Base-by-base conservation (phyloP, 2,329 filamentous ascomycete species). In the Penicillium sp. region DNA sequence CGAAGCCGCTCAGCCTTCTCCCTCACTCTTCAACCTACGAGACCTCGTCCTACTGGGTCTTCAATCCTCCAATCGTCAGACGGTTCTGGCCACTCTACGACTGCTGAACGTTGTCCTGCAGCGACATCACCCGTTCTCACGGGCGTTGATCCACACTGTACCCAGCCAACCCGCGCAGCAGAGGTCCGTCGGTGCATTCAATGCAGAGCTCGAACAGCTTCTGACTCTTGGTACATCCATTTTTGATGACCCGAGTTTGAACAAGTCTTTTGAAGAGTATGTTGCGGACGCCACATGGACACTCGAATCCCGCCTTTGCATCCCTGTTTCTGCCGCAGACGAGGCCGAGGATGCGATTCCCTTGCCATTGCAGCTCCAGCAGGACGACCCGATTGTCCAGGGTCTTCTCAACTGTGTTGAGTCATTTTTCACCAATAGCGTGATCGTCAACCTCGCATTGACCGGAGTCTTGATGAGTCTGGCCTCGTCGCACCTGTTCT, bases 11-110 rank as follows among this genome's bases (percentile, higher is more conserved):
- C 79, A 83, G 13, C 82, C 88, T 9, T 94, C 92, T 1, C 94
- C 94, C 0, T 82, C 90, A 13, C 79, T 99, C 0, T 99, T 96
- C 77, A 97, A 95, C 67, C 77, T 99, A 9, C 89, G 95, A 23
- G 94, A 99, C 73, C 81, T 99, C 12, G 87, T 96, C 28, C 79
- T 95, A 2, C 89, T 91, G 33, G 95, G 92, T 65, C 78, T 96
- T 24, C 82, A 85, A 52, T 97, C 94, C 0, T 81, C 82, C 42
- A 96, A 94, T 64, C 83, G 88, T 47, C 92, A 96, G 68, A 97
- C 94, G 0, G 87, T 96, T 15, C 85, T 90, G 58, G 90, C 95
- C 10, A 95, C 93, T 0, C 78, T 99, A 42, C 91, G 93, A 61
- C 80, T 99, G 6, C 82, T 95, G 15, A 93, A 90, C 3, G 86